phyloP scores from a whole-genome alignment of 257 asterid species.

The Solanum clarkiae region DNA sequence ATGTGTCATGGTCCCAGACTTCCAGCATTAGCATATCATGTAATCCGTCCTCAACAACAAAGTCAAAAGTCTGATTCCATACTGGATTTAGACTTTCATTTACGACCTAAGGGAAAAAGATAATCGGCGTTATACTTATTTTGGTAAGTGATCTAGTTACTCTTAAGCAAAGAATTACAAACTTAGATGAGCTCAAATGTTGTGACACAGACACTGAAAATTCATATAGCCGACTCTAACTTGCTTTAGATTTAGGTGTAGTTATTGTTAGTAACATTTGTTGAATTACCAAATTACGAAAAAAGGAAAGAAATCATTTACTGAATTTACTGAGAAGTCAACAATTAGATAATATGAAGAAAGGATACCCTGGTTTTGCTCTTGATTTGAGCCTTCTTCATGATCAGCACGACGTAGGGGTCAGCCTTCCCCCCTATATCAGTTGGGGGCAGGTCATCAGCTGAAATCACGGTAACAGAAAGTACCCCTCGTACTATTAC shows the following conservation, averaged over 20 bases:
- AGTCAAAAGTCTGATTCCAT: constrained; percentile 94
- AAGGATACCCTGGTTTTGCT: constrained; percentile 64
- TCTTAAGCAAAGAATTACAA: background rate
- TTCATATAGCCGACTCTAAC: background rate
- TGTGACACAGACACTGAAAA: background rate
- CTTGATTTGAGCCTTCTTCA: constrained; percentile 73
- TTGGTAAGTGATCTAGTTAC: background rate
- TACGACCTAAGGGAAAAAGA: constrained; percentile 40
- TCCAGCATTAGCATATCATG: constrained; percentile 74
- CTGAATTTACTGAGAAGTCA: background rate
- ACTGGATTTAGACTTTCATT: constrained; percentile 70
- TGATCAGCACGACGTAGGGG: constrained; percentile 65
- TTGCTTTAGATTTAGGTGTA: background rate
- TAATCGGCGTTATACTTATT: background rate
- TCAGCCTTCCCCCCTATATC: constrained; percentile 81
- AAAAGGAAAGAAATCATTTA: background rate
- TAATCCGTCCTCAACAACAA: constrained; percentile 88
- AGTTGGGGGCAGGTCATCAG: constrained; percentile 62
- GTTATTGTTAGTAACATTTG: background rate
- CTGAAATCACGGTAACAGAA: constrained; percentile 73
- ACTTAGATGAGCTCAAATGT: background rate
- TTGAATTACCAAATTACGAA: too few relatives aligned
- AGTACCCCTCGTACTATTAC: constrained; percentile 81
- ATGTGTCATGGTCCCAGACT: constrained; percentile 82
- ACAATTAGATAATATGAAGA: background rate